These are phyloP conservation scores for Protea cynaroides DNA, from an alignment of 164 flowering plant genomes.

Conservation along the genomic window DNA sequence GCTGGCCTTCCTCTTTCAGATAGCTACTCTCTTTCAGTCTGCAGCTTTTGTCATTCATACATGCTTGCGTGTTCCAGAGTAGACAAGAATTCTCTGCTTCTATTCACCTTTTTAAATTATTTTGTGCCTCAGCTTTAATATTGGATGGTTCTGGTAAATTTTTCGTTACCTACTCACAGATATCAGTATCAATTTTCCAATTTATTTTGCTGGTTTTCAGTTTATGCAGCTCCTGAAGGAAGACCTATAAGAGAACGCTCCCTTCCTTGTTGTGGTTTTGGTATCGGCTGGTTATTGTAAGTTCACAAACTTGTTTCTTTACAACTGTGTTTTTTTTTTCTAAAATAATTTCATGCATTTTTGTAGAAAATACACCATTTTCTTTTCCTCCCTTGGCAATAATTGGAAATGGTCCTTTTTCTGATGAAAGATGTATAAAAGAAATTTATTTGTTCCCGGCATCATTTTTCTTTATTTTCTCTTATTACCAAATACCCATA, in stretches of 20 bases:
- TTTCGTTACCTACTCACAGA: not conserved
- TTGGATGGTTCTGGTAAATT: too few species aligned
- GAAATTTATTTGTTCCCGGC: not conserved
- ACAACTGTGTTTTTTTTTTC: not conserved
- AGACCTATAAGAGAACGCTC: conserved; percentile 49
- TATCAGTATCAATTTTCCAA: not conserved
- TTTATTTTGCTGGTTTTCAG: conserved; percentile 22
- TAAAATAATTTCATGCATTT: not conserved
- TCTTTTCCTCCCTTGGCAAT: too few species aligned
- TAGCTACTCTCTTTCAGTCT: too few species aligned
- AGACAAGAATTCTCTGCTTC: too few species aligned
- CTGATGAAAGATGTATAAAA: not conserved
- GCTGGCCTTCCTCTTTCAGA: too few species aligned
- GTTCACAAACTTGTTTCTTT: conserved; percentile 13
- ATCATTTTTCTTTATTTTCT: not conserved
- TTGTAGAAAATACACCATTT: too few species aligned
- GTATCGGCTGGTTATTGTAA: conserved; percentile 73
- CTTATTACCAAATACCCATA: not conserved
- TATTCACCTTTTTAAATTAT: too few species aligned
- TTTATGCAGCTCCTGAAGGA: conserved; percentile 69
- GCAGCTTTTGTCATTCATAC: too few species aligned
- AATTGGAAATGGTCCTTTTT: too few species aligned
- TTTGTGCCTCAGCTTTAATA: too few species aligned
- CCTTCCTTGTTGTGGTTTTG: conserved; percentile 77
- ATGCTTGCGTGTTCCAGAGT: too few species aligned